phyloP scores from a whole-genome alignment of 768 basidiomycete genomes.

The Russula abietina region DNA sequence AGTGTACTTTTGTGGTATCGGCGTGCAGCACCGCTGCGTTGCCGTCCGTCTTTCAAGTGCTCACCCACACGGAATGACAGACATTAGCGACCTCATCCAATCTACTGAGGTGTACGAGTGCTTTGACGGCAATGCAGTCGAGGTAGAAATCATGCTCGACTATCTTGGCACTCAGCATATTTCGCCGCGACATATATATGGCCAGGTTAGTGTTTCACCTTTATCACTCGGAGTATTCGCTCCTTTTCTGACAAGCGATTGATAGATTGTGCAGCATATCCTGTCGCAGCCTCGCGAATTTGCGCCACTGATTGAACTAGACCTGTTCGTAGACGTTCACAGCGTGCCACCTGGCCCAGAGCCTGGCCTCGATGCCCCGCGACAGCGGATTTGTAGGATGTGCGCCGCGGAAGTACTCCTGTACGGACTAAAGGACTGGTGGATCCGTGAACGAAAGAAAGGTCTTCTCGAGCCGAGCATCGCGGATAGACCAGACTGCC shows the following conservation, averaged over 20 bases:
- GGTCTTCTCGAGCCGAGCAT: conserved; percentile 54
- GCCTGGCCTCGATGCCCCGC: conserved; percentile 51
- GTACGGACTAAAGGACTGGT: conserved; percentile 76
- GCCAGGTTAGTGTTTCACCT: conserved; percentile 43
- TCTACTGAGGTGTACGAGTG: conserved; percentile 72
- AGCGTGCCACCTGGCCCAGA: conserved; percentile 50
- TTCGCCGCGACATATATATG: conserved; percentile 67
- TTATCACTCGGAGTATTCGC: conserved; percentile 21
- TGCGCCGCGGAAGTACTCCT: conserved; percentile 73
- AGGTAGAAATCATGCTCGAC: conserved; percentile 81
- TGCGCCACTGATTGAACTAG: conserved; percentile 57
- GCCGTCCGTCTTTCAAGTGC: conserved; percentile 53
- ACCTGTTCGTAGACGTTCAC: conserved; percentile 67
- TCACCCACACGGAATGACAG: conserved; percentile 62
- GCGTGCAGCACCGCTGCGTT: conserved; percentile 65
- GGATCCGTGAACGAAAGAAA: conserved; percentile 70
- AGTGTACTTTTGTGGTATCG: conserved; percentile 77
- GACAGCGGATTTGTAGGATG: conserved; percentile 56
- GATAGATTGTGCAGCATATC: conserved; percentile 57
- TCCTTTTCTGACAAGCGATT: not conserved
- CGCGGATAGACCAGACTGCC: conserved; percentile 61
- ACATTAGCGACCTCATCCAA: conserved; percentile 70
- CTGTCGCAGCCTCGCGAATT: conserved; percentile 59
- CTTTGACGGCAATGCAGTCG: conserved; percentile 70
- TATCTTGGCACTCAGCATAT: conserved; percentile 60